Evolutionary conservation across 352 stramenopile species (phyloP), one percentile per base, ranked within the genome.

Genomic region (Pythium brachiatum): DNA sequence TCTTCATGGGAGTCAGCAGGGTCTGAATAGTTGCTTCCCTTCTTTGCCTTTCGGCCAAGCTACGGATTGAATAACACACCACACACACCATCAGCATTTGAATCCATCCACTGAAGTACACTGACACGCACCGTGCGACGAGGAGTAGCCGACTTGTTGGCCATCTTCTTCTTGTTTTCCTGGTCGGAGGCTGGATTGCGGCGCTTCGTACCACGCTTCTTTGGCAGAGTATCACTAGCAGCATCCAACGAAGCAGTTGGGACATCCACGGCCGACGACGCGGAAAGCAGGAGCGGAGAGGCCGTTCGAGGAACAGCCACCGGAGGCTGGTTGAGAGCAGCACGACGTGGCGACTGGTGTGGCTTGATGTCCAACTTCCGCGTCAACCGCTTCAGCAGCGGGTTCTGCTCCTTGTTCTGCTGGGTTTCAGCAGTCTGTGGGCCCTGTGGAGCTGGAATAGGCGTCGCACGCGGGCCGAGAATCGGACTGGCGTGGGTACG

Each of bases 311-410:
- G 48, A 15, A 18, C 41, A 27, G 21, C 32, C 15, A 54, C 54
- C 3, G 47, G 18, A 46, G 57, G 62, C 39, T 74, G 64, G 29
- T 84, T 77, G 38, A 82, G 61, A 7, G 68, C 74, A 1, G 72
- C 76, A 15, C 82, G 79, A 44, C 82, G 69, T 47, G 82, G 80
- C 13, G 82, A 91, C 55, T 91, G 82, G 67, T 91, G 79, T 18
- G 82, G 82, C 61, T 89, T 89, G 65, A 91, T 89, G 52, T 89
- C 79, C 9, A 91, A 68, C 60, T 86, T 89, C 31, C 72, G 72
- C 18, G 75, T 66, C 31, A 86, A 53, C 50, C 79, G 62, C 73
- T 78, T 81, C 18, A 71, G 47, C 31, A 76, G 27, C 1, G 59
- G 58, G 16, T 76, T 78, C 25, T 62, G 57, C 3, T 75, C 68